Percentiles rank a stretch among this genome's conserved stretches.
These are phyloP conservation scores for Ziziphus jujuba DNA, from an alignment of 306 rosid species.

Conservation along the genomic window DNA sequence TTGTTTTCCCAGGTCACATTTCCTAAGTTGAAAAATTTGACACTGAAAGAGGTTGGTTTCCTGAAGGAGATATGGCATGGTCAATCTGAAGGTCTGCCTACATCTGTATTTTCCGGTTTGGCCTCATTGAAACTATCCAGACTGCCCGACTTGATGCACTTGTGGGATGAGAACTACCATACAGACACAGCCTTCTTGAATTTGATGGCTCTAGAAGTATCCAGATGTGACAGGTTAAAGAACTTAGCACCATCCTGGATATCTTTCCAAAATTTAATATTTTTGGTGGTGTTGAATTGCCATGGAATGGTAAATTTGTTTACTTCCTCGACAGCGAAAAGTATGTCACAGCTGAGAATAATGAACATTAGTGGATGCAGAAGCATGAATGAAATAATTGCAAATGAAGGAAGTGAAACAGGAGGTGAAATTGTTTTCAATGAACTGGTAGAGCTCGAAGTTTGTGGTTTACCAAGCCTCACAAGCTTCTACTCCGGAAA, in stretches of 20 bases:
- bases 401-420: neutral
- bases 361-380: neutral
- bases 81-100: no score
- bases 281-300: neutral
- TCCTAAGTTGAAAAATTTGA: no score
- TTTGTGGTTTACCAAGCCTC: neutral
- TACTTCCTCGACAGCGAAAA: neutral
- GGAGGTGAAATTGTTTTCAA: neutral
- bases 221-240: neutral
- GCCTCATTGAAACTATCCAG: no score
- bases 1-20: no score
- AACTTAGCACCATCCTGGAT: neutral
- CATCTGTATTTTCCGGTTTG: no score
- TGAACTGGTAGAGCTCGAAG: neutral
- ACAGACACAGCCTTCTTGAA: neutral
- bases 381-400: neutral
- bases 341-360: neutral
- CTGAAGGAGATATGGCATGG: no score
- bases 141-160: no score
- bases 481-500: neutral
- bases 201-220: neutral
- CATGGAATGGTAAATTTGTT: constrained; percentile 4
- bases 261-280: neutral
- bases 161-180: no score
- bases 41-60: no score